Conservation (phyloP, 2,329 filamentous ascomycete species). For the Didymella glomerata region DNA sequence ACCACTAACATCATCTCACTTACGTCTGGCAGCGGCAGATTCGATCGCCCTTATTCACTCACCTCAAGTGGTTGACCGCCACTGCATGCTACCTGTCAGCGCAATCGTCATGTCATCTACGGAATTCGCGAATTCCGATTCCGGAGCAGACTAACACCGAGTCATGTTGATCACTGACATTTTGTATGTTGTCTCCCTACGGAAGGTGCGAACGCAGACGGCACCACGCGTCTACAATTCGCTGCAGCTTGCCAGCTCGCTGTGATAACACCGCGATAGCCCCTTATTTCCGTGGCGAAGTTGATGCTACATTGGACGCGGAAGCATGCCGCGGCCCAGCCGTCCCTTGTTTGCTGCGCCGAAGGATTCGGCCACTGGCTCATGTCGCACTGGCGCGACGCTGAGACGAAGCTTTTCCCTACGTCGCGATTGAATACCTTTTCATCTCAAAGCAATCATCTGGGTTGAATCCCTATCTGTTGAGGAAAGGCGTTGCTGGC, state of each 20-base stretch:
- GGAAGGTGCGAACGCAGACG: constrained; percentile 16
- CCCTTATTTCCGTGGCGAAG: constrained; percentile 12
- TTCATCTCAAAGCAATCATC: neutral
- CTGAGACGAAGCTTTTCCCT: constrained; percentile 13
- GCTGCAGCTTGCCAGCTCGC: constrained; percentile 6
- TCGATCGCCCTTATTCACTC: neutral
- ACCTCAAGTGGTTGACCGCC: neutral
- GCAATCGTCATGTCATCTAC: constrained; percentile 3
- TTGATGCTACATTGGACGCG: constrained; percentile 4
- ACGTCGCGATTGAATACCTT: neutral
- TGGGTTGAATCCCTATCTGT: neutral
- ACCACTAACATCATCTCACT: neutral
- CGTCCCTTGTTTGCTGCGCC: constrained; percentile 5
- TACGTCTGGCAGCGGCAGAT: neutral
- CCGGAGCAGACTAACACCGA: constrained; percentile 10
- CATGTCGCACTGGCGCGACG: constrained; percentile 20
- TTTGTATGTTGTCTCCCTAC: neutral
- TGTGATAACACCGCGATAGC: constrained; percentile 11
- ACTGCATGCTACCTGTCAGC: constrained; percentile 6
- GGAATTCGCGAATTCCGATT: constrained; percentile 10
- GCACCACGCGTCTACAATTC: neutral
- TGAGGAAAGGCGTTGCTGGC: constrained; percentile 3
- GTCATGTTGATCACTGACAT: constrained; percentile 6
- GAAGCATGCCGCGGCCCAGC: constrained; percentile 15
- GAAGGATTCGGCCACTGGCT: constrained; percentile 19